A percentile compares a stretch with the other conserved stretches of the same genome.
phyloP scores from a whole-genome alignment of 495 filamentous ascomycete genomes.

The Sabuloglossum arenarium region DNA sequence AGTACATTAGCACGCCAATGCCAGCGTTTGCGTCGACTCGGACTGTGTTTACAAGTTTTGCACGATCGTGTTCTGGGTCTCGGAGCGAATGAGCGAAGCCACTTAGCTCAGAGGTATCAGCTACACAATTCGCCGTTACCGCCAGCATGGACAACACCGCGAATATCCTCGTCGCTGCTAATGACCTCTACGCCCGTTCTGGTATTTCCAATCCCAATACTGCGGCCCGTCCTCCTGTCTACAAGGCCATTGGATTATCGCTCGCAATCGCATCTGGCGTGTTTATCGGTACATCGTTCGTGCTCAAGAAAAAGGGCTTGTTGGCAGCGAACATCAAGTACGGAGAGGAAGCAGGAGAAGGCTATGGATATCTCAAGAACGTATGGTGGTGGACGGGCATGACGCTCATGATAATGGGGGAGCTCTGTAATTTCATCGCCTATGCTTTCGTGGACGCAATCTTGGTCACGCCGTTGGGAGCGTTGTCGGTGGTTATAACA shows the following conservation, averaged over 20 bases:
- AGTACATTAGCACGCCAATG: background rate
- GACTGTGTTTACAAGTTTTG: background rate
- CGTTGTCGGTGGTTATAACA: slow-evolving; percentile 87
- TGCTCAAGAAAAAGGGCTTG: slow-evolving; percentile 82
- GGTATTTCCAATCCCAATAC: slow-evolving; percentile 17
- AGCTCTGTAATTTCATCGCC: slow-evolving; percentile 93
- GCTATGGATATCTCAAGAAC: slow-evolving; percentile 96
- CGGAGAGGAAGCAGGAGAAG: slow-evolving; percentile 87
- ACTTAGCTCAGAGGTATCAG: too few species aligned
- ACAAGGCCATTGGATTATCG: slow-evolving; percentile 74
- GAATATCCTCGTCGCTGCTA: background rate
- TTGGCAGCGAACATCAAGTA: slow-evolving; percentile 91
- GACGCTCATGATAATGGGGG: slow-evolving; percentile 91
- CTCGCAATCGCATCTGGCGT: slow-evolving; percentile 74
- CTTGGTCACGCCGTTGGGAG: slow-evolving; percentile 82
- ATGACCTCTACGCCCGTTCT: background rate
- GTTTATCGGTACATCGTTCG: slow-evolving; percentile 91
- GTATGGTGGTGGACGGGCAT: slow-evolving; percentile 90
- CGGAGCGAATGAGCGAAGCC: too few species aligned
- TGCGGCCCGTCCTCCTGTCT: slow-evolving; percentile 31
- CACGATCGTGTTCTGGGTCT: background rate
- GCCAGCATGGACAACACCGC: background rate
- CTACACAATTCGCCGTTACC: background rate
- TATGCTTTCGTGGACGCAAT: slow-evolving; percentile 97
- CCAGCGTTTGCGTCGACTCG: background rate